These are phyloP conservation scores for Wickerhamomyces bovis DNA, from an alignment of 805 yeast genomes.

Conservation along the genomic window DNA sequence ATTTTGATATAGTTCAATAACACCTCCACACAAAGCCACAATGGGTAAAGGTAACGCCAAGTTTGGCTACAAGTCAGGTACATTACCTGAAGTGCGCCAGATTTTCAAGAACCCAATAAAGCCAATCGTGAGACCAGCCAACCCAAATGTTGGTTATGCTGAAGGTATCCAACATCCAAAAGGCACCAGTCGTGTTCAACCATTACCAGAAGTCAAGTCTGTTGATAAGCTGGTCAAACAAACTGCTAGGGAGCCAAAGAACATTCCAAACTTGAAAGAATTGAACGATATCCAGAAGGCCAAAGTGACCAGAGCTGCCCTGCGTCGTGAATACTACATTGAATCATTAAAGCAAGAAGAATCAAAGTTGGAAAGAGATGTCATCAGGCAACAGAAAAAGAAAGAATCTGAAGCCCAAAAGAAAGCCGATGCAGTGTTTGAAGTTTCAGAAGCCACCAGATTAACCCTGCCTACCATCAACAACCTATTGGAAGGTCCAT, in stretches of 20 bases:
- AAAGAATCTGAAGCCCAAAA: slow-evolving; percentile 23
- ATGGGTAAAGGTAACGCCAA: slow-evolving; percentile 45
- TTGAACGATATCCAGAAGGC: slow-evolving; percentile 22
- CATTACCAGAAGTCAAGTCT: slow-evolving; percentile 45
- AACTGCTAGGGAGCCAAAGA: slow-evolving; percentile 44
- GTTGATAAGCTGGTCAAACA: slow-evolving; percentile 53
- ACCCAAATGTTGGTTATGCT: slow-evolving; percentile 61
- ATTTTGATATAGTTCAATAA: too few relatives aligned
- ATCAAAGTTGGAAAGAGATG: slow-evolving; percentile 28
- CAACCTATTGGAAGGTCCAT: slow-evolving; percentile 55
- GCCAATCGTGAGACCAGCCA: slow-evolving; percentile 36
- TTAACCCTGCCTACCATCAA: slow-evolving; percentile 80
- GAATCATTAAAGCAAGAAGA: slow-evolving; percentile 44
- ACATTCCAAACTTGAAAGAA: slow-evolving; percentile 19
- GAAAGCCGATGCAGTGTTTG: slow-evolving; percentile 33
- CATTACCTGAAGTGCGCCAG: slow-evolving; percentile 72
- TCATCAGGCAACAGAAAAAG: slow-evolving; percentile 24
- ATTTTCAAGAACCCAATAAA: slow-evolving; percentile 59
- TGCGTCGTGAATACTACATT: slow-evolving; percentile 66
- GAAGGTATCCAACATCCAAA: slow-evolving; percentile 62
- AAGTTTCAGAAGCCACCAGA: slow-evolving; percentile 41
- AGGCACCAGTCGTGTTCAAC: slow-evolving; percentile 52
- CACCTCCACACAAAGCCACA: neutral
- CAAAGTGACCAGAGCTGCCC: slow-evolving; percentile 40
- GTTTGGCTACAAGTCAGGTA: slow-evolving; percentile 64